Evolutionary conservation across 1,139 yeast species (phyloP).

Genomic region (Kurtzmaniella quercitrusa): DNA sequence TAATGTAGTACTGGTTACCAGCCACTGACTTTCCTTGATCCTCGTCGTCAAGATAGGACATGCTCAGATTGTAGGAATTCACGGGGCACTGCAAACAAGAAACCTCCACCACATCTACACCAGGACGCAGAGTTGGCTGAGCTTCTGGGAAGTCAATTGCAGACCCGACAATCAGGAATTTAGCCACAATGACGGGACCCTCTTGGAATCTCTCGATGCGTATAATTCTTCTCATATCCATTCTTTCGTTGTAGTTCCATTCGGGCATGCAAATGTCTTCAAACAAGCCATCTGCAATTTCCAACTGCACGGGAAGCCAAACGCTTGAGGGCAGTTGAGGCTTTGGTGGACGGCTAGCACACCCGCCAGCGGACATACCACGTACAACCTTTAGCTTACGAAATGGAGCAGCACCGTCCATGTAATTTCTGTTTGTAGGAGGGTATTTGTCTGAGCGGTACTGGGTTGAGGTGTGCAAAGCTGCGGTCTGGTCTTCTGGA

Average conservation of each 20-base stretch:
- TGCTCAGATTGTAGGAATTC: slow-evolving; percentile 2
- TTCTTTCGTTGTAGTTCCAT: slow-evolving; percentile 45
- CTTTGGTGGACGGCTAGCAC: slow-evolving; percentile 53
- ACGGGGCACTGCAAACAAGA: slow-evolving; percentile 49
- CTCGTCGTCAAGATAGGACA: not conserved
- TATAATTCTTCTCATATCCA: slow-evolving; percentile 52
- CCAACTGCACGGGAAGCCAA: slow-evolving; percentile 45
- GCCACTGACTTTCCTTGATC: not conserved
- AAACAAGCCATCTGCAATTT: slow-evolving; percentile 39
- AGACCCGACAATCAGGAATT: slow-evolving; percentile 49
- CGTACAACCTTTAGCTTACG: slow-evolving; percentile 43
- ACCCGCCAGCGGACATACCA: slow-evolving; percentile 58
- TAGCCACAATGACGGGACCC: slow-evolving; percentile 42
- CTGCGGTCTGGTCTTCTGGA: not conserved
- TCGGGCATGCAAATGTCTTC: slow-evolving; percentile 46
- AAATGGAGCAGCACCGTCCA: not conserved
- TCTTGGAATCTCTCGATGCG: slow-evolving; percentile 53
- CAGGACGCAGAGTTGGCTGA: slow-evolving; percentile 29
- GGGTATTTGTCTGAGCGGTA: not conserved
- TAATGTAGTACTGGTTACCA: slow-evolving; percentile 35
- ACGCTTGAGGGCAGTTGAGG: slow-evolving; percentile 27
- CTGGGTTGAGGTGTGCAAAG: not conserved
- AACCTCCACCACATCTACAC: slow-evolving; percentile 53
- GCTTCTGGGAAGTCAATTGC: slow-evolving; percentile 45
- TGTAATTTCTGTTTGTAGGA: not conserved